Evolutionary conservation across 1,284 basidiomycete genomes (phyloP), one percentile per base, ranked within the genome.

Genomic region (Marasmius oreades): DNA sequence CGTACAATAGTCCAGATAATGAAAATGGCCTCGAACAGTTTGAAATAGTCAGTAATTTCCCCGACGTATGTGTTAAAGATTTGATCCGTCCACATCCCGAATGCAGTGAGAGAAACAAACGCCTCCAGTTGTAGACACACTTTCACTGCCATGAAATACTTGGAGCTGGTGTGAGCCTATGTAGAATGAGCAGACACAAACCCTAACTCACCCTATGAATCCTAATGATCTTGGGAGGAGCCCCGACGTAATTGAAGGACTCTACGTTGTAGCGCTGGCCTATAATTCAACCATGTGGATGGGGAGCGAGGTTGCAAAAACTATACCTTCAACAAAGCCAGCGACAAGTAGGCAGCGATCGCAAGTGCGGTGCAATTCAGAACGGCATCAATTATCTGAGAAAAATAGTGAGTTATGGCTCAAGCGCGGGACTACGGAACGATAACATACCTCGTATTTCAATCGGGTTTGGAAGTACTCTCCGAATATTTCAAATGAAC

Each of bases 121-220:
- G 75, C 72, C 51, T 79, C 78, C 6, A 86, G 67, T 64, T 85
- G 83, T 3, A 85, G 69, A 59, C 77, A 77, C n/a, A 81, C 82
- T 43, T 78, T 73, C 4, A 84, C 68, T 1, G 79, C 77, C 64
- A 84, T 73, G 67, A 84, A 81, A 60, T 77, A 76, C 81, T 81
- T 33, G 5, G 7, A 48, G 31, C 44, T 3, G 37, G 12, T 33
- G 26, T 36, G 10, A 34, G 33, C 10, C n/a, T 33, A 20, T 4
- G 50, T 16, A 7, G 33, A 5, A 55, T 24, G 23, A 16, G 10
- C 28, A n/a, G 18, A 42, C 1, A 14, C 0, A 23, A 7, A 31
- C 11, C 55, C 45, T 7, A 11, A 60, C 69, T 47, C 55, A 80
- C 80, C 66, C 75, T 76, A 69, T 85, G 77, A 50, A 83, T 73